Percentiles rank a stretch among this genome's conserved stretches.
Conservation (phyloP, 805 yeast genomes). For the Saturnispora quitensis region DNA sequence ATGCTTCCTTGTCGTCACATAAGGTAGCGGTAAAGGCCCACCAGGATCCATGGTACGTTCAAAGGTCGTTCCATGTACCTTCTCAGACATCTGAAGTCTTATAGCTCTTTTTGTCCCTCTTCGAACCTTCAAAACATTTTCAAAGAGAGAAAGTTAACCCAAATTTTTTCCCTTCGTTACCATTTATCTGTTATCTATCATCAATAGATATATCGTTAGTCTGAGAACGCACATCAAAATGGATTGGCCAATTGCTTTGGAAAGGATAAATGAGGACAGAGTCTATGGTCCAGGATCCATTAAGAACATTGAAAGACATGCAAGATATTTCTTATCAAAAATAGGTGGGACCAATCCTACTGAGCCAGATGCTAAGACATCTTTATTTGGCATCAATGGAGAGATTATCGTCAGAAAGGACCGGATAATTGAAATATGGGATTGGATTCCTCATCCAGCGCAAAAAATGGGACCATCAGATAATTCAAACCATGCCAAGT, state of each 20-base stretch:
- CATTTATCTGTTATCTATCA: not conserved
- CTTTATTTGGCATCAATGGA: conserved; percentile 19
- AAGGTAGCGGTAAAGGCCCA: conserved; percentile 4
- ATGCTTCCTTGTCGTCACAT: not conserved
- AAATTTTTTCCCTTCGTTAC: not conserved
- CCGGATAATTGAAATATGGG: conserved; percentile 31
- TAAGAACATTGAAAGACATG: not conserved
- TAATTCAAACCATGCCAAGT: not conserved
- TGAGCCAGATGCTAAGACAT: not conserved
- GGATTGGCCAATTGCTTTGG: not conserved
- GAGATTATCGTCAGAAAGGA: conserved; percentile 27
- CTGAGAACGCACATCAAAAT: not conserved
- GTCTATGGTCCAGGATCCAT: not conserved
- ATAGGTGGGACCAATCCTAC: not conserved
- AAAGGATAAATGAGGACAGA: not conserved
- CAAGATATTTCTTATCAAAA: not conserved
- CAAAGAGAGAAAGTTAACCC: not conserved
- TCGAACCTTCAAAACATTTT: not conserved
- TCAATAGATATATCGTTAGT: not conserved
- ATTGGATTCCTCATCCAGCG: conserved; percentile 25
- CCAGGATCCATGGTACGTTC: conserved; percentile 1
- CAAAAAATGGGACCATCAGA: not conserved
- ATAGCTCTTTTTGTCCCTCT: not conserved
- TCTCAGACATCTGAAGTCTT: conserved; percentile 1
- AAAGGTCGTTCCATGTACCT: conserved; percentile 1